Evolutionary conservation across 768 basidiomycete species (phyloP).

Genomic region (Pisolithus albus): DNA sequence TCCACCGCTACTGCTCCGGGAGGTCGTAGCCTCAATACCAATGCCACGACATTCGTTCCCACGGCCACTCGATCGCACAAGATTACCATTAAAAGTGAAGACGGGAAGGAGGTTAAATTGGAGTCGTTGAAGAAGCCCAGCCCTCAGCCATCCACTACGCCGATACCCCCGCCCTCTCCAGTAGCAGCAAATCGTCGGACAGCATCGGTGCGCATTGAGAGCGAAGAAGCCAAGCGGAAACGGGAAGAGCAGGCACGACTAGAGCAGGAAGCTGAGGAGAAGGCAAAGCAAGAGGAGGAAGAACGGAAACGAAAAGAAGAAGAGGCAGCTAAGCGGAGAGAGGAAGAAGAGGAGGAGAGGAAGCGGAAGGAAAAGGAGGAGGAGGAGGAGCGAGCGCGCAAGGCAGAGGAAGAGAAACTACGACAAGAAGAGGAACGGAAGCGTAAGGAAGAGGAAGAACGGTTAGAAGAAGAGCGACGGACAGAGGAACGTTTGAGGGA

Average conservation of each 20-base stretch:
- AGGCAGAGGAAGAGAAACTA: slow-evolving; percentile 36
- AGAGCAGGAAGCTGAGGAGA: slow-evolving; percentile 33
- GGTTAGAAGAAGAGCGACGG: slow-evolving; percentile 25
- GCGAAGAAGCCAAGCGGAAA: slow-evolving; percentile 46
- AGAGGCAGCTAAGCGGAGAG: slow-evolving; percentile 35
- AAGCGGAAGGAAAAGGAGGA: slow-evolving; percentile 30
- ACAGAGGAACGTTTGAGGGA: slow-evolving; percentile 29
- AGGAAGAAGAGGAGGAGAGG: slow-evolving; percentile 36
- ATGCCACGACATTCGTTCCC: slow-evolving; percentile 65
- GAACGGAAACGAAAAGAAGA: slow-evolving; percentile 33
- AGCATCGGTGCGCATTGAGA: slow-evolving; percentile 56
- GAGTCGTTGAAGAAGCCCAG: slow-evolving; percentile 46
- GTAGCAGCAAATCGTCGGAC: slow-evolving; percentile 21
- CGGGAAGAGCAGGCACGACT: slow-evolving; percentile 39
- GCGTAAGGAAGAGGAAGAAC: slow-evolving; percentile 19
- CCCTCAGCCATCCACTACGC: slow-evolving; percentile 33
- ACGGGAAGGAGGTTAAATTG: slow-evolving; percentile 60
- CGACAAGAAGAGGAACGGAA: slow-evolving; percentile 31
- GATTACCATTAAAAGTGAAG: slow-evolving; percentile 54
- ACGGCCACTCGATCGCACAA: slow-evolving; percentile 29
- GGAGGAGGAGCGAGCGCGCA: slow-evolving; percentile 31
- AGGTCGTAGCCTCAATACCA: slow-evolving; percentile 47
- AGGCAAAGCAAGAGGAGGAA: slow-evolving; percentile 30
- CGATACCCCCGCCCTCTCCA: slow-evolving; percentile 34
- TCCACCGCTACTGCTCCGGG: slow-evolving; percentile 40